Evolutionary conservation across 192 early-diverging fungal genomes (phyloP).

Genomic region (Coemansia erecta): DNA sequence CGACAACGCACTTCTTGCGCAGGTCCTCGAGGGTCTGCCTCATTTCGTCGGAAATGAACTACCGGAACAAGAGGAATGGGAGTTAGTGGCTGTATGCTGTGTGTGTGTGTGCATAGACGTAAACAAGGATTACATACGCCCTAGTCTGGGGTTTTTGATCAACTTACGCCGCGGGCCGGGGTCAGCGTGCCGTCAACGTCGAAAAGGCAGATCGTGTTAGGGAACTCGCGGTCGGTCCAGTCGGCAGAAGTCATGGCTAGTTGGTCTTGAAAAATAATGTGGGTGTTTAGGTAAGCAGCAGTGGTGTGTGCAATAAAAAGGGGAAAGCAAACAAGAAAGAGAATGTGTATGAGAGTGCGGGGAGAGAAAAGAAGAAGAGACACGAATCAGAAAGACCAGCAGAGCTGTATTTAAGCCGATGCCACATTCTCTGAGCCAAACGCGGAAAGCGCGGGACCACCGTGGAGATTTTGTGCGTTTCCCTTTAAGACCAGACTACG

Average conservation of each 20-base stretch:
- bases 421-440: too few relatives aligned
- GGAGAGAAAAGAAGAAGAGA: not conserved
- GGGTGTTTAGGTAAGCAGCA: too few relatives aligned
- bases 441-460: too few relatives aligned
- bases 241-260: slow-evolving; percentile 36
- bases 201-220: slow-evolving; percentile 86
- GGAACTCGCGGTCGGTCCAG: slow-evolving; percentile 63
- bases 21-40: slow-evolving; percentile 69
- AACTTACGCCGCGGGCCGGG: slow-evolving; percentile 84
- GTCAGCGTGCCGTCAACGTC: slow-evolving; percentile 98
- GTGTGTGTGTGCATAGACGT: not conserved
- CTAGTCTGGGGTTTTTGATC: not conserved
- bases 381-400: slow-evolving; percentile 2
- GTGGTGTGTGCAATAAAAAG: not conserved
- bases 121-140: too few relatives aligned
- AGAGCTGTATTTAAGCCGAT: not conserved
- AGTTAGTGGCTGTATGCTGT: slow-evolving; percentile 2
- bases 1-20: slow-evolving; percentile 87
- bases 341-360: not conserved
- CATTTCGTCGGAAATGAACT: slow-evolving; percentile 81
- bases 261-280: too few relatives aligned
- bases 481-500: too few relatives aligned
- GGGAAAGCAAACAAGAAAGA: slow-evolving; percentile 2
- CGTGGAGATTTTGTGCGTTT: too few relatives aligned
- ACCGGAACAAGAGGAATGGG: not conserved